Conservation (phyloP, 805 yeast genomes). For the Kodamaea leandrae region DNA sequence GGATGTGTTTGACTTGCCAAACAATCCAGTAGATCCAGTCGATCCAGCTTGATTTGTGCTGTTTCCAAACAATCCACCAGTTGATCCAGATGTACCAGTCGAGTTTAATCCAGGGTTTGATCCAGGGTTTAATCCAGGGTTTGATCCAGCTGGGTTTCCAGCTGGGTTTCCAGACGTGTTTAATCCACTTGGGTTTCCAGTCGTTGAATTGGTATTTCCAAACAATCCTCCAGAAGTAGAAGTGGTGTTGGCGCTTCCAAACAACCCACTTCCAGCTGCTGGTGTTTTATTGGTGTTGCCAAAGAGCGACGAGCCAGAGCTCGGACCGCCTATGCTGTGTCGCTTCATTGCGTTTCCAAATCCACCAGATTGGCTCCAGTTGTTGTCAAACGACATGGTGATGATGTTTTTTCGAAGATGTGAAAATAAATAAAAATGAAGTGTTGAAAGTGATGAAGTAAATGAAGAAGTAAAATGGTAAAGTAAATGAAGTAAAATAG, state of each 20-base stretch:
- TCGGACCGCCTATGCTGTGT: neutral
- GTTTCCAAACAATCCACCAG: slow-evolving; percentile 16
- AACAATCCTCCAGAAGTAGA: slow-evolving; percentile 2
- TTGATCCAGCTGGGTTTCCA: too few relatives aligned
- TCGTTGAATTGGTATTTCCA: neutral
- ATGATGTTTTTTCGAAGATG: too few relatives aligned
- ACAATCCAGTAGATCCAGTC: slow-evolving; percentile 19
- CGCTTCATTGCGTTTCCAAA: slow-evolving; percentile 6
- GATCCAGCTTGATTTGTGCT: slow-evolving; percentile 7
- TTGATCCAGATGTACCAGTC: neutral
- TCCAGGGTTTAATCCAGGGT: too few relatives aligned
- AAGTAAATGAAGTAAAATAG: neutral
- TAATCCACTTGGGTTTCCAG: neutral
- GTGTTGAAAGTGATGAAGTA: neutral
- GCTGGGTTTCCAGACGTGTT: neutral
- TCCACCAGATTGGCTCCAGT: slow-evolving; percentile 9
- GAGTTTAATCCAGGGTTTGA: neutral
- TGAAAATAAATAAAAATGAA: neutral
- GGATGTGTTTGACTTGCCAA: slow-evolving; percentile 20
- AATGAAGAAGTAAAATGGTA: neutral
- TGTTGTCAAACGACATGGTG: slow-evolving; percentile 4
- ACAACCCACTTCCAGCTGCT: too few relatives aligned
- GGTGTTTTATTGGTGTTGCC: slow-evolving; percentile 1
- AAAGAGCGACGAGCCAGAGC: neutral
- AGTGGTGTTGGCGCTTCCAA: neutral